phyloP scores from a whole-genome alignment of 2,329 filamentous ascomycete species.

The Didymella exigua region DNA sequence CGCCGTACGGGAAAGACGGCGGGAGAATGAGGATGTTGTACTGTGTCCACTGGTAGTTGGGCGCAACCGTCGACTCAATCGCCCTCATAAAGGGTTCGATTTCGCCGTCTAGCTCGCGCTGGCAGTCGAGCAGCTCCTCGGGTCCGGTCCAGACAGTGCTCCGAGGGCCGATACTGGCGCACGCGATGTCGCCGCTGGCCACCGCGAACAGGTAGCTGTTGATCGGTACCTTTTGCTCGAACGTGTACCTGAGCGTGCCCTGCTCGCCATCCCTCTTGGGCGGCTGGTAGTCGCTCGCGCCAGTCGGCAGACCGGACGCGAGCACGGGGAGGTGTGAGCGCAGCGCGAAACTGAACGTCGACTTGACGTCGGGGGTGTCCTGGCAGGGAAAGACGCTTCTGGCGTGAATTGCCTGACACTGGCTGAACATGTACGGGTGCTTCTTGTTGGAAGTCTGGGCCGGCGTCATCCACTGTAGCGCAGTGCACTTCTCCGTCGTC shows the following conservation, averaged over 20 bases:
- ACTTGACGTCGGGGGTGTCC: slow-evolving; percentile 96
- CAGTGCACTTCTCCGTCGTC: slow-evolving; percentile 87
- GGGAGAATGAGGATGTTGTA: slow-evolving; percentile 94
- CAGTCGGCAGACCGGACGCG: slow-evolving; percentile 76
- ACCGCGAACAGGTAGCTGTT: slow-evolving; percentile 95
- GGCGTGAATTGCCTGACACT: slow-evolving; percentile 95
- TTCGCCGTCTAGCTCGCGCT: slow-evolving; percentile 89
- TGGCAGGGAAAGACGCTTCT: slow-evolving; percentile 95
- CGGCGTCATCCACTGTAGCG: slow-evolving; percentile 92
- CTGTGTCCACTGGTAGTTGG: slow-evolving; percentile 84
- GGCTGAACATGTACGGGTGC: slow-evolving; percentile 96
- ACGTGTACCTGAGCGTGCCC: slow-evolving; percentile 72
- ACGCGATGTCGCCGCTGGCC: slow-evolving; percentile 80
- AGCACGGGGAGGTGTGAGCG: slow-evolving; percentile 87
- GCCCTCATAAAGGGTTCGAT: slow-evolving; percentile 91
- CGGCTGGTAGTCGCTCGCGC: slow-evolving; percentile 56
- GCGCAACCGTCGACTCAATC: slow-evolving; percentile 80
- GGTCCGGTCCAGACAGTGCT: slow-evolving; percentile 87
- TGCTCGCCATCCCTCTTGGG: slow-evolving; percentile 59
- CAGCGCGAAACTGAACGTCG: slow-evolving; percentile 89
- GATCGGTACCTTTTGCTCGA: slow-evolving; percentile 90
- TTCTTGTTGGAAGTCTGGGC: slow-evolving; percentile 95
- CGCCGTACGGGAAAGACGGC: slow-evolving; percentile 67
- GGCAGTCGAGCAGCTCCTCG: slow-evolving; percentile 80
- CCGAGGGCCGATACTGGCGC: slow-evolving; percentile 82